Evolutionary conservation across 192 early-diverging fungal species (phyloP).

Genomic region (Tieghemiomyces parasiticus): DNA sequence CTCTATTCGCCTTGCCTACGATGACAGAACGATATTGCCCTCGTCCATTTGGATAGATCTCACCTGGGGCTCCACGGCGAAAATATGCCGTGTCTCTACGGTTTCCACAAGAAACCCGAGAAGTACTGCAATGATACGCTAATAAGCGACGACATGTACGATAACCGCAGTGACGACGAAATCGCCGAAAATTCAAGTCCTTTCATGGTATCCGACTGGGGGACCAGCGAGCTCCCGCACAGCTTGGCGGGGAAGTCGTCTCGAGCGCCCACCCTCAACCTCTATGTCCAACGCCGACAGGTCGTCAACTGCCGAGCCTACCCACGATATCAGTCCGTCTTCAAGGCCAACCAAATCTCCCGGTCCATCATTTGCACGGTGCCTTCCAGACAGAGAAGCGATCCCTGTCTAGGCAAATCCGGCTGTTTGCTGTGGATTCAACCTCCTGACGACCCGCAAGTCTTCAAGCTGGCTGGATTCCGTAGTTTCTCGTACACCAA

Average conservation of each 20-base stretch:
- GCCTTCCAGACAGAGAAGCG: neutral
- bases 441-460: too few species aligned
- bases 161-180: conserved; percentile 1
- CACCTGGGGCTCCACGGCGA: neutral
- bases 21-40: conserved; percentile 3
- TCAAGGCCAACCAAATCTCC: neutral
- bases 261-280: neutral
- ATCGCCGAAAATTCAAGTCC: neutral
- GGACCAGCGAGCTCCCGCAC: too few species aligned
- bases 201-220: neutral
- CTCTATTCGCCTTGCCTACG: too few species aligned
- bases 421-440: neutral
- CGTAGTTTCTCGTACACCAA: neutral
- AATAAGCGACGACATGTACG: neutral
- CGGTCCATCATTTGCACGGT: conserved; percentile 1
- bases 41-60: neutral
- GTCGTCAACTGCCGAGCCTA: neutral
- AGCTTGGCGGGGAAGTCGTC: too few species aligned
- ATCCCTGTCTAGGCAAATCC: neutral
- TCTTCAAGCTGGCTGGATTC: neutral
- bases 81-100: neutral
- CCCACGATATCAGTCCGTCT: neutral
- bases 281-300: neutral
- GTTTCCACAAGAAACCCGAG: neutral
- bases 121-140: neutral